Conservation (phyloP, 192 early-diverging fungal genomes). For the Gonapodya sp. region DNA sequence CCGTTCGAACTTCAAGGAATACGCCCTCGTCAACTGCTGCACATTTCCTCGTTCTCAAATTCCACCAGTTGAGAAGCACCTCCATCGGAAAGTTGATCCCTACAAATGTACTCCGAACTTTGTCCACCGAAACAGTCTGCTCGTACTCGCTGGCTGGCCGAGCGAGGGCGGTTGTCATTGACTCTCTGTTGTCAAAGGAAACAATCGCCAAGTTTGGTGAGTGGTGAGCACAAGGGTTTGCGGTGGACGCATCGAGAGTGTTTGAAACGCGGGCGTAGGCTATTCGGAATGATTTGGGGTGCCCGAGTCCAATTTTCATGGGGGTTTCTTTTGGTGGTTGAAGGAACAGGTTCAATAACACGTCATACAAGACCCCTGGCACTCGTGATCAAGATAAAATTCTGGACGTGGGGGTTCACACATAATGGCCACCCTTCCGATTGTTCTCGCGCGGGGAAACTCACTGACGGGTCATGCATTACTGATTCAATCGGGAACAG, state of each 20-base stretch:
- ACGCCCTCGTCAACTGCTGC: neutral
- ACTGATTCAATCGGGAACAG: too few relatives aligned
- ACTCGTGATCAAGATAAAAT: too few relatives aligned
- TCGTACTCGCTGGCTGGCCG: slow-evolving; percentile 9
- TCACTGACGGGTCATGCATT: too few relatives aligned
- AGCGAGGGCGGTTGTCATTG: neutral
- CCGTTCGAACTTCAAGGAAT: neutral
- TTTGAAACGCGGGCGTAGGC: neutral
- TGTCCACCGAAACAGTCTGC: neutral
- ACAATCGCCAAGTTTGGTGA: neutral
- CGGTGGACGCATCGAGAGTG: neutral
- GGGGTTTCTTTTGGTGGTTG: too few relatives aligned
- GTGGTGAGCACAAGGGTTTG: neutral
- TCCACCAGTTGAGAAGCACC: neutral
- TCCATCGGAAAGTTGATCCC: slow-evolving; percentile 6
- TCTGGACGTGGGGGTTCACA: too few relatives aligned
- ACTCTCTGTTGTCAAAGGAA: neutral
- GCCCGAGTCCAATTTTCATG: slow-evolving; percentile 6
- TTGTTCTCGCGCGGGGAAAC: too few relatives aligned
- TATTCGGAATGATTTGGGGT: neutral
- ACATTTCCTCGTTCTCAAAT: neutral
- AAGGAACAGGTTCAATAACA: too few relatives aligned
- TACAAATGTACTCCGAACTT: neutral
- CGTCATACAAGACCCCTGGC: too few relatives aligned
- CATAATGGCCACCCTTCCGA: too few relatives aligned